A percentile compares a stretch with the other conserved stretches of the same genome.
phyloP scores from a whole-genome alignment of 1,284 basidiomycete species.

The Sporisorium scitamineum region DNA sequence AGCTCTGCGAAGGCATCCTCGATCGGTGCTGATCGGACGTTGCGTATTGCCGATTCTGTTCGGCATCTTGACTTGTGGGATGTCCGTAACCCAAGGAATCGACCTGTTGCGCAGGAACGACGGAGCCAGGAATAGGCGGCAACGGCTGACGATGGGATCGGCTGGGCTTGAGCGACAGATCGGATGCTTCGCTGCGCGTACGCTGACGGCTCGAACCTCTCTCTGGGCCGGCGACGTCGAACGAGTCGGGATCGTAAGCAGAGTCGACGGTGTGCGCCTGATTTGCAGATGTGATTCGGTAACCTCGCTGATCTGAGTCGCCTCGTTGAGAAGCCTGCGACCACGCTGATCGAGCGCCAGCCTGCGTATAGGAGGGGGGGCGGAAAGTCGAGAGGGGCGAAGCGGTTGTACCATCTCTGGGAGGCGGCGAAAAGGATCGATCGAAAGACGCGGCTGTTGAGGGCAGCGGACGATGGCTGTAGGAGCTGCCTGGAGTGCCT shows the following conservation, averaged over 20 bases:
- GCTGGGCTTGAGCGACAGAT: conserved; percentile 18
- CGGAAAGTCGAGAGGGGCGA: conserved; percentile 42
- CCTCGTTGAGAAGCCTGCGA: conserved; percentile 13
- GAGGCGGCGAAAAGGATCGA: conserved; percentile 42
- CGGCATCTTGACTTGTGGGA: neutral
- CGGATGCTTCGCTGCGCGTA: conserved; percentile 45
- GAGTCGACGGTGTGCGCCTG: conserved; percentile 26
- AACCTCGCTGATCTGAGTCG: conserved; percentile 19
- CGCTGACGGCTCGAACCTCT: conserved; percentile 22
- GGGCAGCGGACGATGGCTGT: conserved; percentile 39
- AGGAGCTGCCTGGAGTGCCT: conserved; percentile 33
- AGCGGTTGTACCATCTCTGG: conserved; percentile 16
- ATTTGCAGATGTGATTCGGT: conserved; percentile 26
- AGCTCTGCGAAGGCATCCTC: conserved; percentile 9
- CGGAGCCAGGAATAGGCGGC: conserved; percentile 34
- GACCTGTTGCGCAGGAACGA: neutral
- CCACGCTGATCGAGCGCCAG: conserved; percentile 17
- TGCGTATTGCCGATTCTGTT: conserved; percentile 10
- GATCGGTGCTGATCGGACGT: conserved; percentile 1
- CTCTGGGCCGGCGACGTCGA: conserved; percentile 2
- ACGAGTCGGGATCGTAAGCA: conserved; percentile 33
- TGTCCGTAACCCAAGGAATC: conserved; percentile 15
- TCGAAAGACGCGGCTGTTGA: conserved; percentile 27
- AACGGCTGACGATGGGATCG: conserved; percentile 36
- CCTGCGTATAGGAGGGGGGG: conserved; percentile 28